phyloP scores from a whole-genome alignment of 345 rosid species.

The Geranium rotundifolium region DNA sequence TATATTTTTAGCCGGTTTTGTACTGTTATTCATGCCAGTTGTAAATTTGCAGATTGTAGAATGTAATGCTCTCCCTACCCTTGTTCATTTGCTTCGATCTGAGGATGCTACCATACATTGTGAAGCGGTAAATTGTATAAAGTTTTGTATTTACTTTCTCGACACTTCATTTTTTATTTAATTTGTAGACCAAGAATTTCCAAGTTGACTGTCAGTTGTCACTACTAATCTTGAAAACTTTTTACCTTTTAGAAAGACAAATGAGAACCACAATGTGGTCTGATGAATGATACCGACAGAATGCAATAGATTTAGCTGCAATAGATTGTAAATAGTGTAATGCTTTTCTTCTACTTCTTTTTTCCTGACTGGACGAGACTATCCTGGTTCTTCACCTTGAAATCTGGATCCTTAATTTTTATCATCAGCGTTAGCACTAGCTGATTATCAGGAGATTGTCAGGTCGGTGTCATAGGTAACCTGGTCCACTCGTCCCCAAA shows the following conservation, averaged over 20 bases:
- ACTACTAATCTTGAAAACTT: too few relatives aligned
- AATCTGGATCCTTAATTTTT: neutral
- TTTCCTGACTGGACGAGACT: neutral
- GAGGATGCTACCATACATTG: conserved; percentile 51
- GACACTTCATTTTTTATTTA: neutral
- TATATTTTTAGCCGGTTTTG: neutral
- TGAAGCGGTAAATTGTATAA: conserved; percentile 43
- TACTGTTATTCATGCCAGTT: conserved; percentile 7
- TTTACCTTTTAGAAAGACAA: too few relatives aligned
- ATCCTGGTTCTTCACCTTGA: neutral
- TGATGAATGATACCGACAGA: too few relatives aligned
- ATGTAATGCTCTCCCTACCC: conserved; percentile 53
- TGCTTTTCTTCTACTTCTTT: neutral
- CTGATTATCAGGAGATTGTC: conserved; percentile 10
- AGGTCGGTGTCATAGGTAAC: conserved; percentile 75
- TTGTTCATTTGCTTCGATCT: conserved; percentile 53
- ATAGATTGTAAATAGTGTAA: too few relatives aligned
- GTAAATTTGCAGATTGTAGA: conserved; percentile 49
- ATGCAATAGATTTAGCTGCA: neutral
- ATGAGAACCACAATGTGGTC: too few relatives aligned
- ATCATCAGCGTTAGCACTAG: conserved; percentile 4
- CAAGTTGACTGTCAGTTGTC: neutral
- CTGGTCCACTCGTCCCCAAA: conserved; percentile 67
- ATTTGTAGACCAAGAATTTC: neutral
- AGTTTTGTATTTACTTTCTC: neutral